Evolutionary conservation across 2,329 filamentous ascomycete species (phyloP).

Genomic region (Aspergillus neotritici): DNA sequence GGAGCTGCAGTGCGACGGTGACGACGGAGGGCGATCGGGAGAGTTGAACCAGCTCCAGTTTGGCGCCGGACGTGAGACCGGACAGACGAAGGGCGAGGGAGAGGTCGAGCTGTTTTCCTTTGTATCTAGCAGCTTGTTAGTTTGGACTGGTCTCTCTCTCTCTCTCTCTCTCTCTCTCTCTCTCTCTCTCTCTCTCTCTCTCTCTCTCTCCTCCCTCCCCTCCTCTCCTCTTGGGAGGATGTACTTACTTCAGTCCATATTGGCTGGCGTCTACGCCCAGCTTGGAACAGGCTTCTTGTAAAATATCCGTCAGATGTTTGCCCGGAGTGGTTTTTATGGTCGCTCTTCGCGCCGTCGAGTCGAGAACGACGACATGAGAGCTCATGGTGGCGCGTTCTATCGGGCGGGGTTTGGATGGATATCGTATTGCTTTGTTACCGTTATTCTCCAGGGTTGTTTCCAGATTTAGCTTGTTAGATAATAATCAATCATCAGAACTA

Average conservation of each 20-base stretch:
- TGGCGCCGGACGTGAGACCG: conserved; percentile 76
- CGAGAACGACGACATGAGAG: conserved; percentile 81
- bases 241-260: conserved; percentile 71
- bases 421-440: no score
- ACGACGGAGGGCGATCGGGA: conserved; percentile 81
- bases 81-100: conserved; percentile 78
- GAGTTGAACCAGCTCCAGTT: conserved; percentile 82
- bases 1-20: conserved; percentile 81
- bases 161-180: background rate
- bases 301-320: conserved; percentile 76
- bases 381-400: conserved; percentile 54
- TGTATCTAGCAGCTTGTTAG: conserved; percentile 51
- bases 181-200: background rate
- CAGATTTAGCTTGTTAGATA: no score
- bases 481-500: no score
- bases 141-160: conserved; percentile 3
- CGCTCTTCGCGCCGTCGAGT: conserved; percentile 68
- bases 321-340: conserved; percentile 77
- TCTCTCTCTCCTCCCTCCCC: background rate
- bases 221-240: background rate
- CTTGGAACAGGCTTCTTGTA: conserved; percentile 82
- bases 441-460: no score
- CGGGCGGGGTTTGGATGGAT: background rate
- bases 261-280: conserved; percentile 66
- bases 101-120: conserved; percentile 79